phyloP scores from a whole-genome alignment of 1,284 basidiomycete species.

The Apiotrichum brassicae region DNA sequence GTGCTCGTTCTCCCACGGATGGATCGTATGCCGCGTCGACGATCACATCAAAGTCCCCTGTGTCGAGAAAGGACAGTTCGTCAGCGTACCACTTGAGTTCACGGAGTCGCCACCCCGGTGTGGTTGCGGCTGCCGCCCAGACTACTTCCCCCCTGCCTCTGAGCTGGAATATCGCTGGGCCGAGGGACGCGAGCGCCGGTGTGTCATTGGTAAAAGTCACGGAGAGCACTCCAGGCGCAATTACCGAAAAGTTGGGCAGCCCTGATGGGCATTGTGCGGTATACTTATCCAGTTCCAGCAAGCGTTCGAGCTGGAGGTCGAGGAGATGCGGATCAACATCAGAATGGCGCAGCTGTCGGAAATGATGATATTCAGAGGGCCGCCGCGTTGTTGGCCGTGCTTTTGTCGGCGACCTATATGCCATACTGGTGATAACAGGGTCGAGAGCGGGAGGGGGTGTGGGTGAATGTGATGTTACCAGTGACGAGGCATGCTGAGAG shows the following conservation, averaged over 20 bases:
- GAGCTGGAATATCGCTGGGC: not conserved
- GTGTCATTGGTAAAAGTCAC: not conserved
- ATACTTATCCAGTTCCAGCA: not conserved
- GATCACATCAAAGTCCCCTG: not conserved
- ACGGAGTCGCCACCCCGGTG: not conserved
- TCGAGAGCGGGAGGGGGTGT: too few species aligned
- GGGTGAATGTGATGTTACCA: too few species aligned
- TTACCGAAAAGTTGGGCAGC: not conserved
- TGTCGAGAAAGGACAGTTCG: not conserved
- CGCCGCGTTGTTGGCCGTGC: too few species aligned
- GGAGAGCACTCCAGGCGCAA: not conserved
- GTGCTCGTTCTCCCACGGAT: not conserved
- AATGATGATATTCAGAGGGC: slow-evolving; percentile 1
- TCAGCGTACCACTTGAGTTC: slow-evolving; percentile 2
- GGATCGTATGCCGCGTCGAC: not conserved
- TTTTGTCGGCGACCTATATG: too few species aligned
- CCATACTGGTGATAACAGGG: too few species aligned
- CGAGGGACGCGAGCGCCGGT: not conserved
- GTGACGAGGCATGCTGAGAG: too few species aligned
- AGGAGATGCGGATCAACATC: not conserved
- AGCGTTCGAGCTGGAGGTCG: not conserved
- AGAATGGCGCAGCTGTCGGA: not conserved
- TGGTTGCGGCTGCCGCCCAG: not conserved
- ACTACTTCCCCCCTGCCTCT: not conserved
- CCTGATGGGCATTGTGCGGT: not conserved